These are phyloP conservation scores for Acacia acuminata DNA, from an alignment of 306 rosid genomes.

Conservation along the genomic window DNA sequence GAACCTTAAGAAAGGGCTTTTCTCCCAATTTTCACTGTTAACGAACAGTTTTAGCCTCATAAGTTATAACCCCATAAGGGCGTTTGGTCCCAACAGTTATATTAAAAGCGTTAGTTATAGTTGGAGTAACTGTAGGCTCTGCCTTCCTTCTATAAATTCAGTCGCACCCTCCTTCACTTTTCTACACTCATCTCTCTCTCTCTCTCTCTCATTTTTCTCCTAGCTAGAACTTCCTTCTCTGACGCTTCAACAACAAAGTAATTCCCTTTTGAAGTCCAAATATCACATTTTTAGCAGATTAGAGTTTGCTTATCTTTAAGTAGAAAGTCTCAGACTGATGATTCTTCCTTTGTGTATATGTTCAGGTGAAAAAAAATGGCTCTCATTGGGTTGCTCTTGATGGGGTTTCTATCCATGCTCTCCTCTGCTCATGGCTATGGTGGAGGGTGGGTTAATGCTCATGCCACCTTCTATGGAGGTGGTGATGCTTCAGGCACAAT, in stretches of 20 bases:
- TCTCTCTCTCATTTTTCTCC: conserved; percentile 15
- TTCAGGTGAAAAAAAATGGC: conserved; percentile 70
- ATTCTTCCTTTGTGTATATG: conserved; percentile 23
- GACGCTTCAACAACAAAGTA: conserved; percentile 41
- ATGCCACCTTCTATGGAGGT: conserved; percentile 96
- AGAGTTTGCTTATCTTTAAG: background rate
- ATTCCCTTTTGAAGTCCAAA: conserved; percentile 19
- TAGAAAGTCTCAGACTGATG: conserved; percentile 23
- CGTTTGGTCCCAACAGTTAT: conserved; percentile 38
- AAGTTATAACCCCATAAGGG: conserved; percentile 15
- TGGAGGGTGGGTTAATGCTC: conserved; percentile 84
- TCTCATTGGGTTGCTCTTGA: conserved; percentile 46
- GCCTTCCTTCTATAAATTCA: conserved; percentile 49
- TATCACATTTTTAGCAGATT: background rate
- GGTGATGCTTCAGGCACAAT: conserved; percentile 98
- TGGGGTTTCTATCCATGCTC: conserved; percentile 51
- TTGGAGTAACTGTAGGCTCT: conserved; percentile 31
- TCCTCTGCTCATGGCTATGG: conserved; percentile 58
- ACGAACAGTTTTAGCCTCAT: conserved; percentile 12
- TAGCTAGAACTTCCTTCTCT: background rate
- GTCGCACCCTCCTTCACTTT: conserved; percentile 20
- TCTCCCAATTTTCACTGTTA: background rate
- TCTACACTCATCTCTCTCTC: conserved; percentile 45
- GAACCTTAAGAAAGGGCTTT: conserved; percentile 12
- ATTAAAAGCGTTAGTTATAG: conserved; percentile 34